A percentile compares a stretch with the other conserved stretches of the same genome.
Conservation (phyloP, 1,284 basidiomycete species). For the Malassezia obtusa region DNA sequence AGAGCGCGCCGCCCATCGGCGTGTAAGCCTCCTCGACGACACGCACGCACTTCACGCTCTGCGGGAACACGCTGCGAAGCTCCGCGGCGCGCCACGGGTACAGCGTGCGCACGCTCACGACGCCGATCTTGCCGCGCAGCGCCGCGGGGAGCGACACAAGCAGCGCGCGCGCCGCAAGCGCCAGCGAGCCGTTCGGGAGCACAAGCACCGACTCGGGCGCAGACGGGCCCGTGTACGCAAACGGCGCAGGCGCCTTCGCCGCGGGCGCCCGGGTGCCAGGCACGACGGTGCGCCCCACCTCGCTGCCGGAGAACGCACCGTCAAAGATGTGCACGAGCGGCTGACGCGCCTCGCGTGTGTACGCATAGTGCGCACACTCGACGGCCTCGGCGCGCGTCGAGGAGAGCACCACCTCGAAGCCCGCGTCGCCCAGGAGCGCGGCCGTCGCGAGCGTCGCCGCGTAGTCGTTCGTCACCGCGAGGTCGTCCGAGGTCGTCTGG, state of each 20-base stretch:
- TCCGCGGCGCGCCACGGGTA: constrained; percentile 37
- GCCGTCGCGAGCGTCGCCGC: constrained; percentile 40
- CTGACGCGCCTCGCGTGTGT: constrained; percentile 23
- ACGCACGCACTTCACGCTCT: constrained; percentile 32
- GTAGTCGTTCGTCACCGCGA: constrained; percentile 42
- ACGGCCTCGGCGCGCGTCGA: constrained; percentile 38
- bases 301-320: constrained; percentile 38
- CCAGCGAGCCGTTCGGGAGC: constrained; percentile 40
- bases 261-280: constrained; percentile 30
- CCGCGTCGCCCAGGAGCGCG: constrained; percentile 25
- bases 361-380: constrained; percentile 38
- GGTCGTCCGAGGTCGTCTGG: constrained; percentile 26
- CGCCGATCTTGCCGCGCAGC: constrained; percentile 29
- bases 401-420: constrained; percentile 40
- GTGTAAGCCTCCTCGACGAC: constrained; percentile 40
- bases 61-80: constrained; percentile 30
- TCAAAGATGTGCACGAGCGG: constrained; percentile 46
- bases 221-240: constrained; percentile 40
- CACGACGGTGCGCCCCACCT: constrained; percentile 32
- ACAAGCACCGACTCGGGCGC: constrained; percentile 36
- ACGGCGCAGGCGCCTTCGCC: constrained; percentile 59
- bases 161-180: constrained; percentile 34
- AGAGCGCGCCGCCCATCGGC: constrained; percentile 24
- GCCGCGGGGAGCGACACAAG: constrained; percentile 27
- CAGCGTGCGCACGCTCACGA: constrained; percentile 35